A percentile compares a stretch with the other conserved stretches of the same genome.
Conservation (phyloP, 768 basidiomycete species). For the Hirschioporus abietinus region DNA sequence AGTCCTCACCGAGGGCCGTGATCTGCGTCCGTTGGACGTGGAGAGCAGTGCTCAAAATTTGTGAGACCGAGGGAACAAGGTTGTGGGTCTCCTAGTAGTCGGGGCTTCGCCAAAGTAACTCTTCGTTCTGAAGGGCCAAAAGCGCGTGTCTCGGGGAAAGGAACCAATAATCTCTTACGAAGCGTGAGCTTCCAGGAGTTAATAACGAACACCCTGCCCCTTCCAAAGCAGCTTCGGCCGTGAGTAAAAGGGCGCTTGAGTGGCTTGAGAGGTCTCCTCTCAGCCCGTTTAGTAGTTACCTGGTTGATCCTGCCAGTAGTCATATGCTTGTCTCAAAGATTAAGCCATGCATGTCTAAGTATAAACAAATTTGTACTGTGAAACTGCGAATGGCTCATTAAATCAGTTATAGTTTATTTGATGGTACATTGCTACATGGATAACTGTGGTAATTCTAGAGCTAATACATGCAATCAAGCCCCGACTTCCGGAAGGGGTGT, state of each 20-base stretch:
- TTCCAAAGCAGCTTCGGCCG: conserved; percentile 13
- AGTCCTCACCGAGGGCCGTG: conserved; percentile 30
- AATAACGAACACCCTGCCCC: conserved; percentile 16
- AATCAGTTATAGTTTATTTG: conserved; percentile 82
- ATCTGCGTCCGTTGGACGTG: conserved; percentile 26
- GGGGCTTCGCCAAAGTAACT: conserved; percentile 13
- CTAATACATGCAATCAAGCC: conserved; percentile 70
- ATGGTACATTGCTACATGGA: conserved; percentile 72
- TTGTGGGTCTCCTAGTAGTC: conserved; percentile 21
- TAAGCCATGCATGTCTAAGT: conserved; percentile 82
- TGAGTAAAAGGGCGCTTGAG: conserved; percentile 15
- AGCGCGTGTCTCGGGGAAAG: conserved; percentile 16
- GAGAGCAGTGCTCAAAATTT: conserved; percentile 33
- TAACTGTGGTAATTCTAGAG: conserved; percentile 79
- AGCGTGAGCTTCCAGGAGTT: conserved; percentile 1
- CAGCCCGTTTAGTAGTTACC: conserved; percentile 53
- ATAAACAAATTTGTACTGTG: conserved; percentile 68
- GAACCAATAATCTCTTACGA: conserved; percentile 3
- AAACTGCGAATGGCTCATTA: conserved; percentile 82
- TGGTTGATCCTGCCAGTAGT: conserved; percentile 84
- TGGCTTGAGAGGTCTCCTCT: too few relatives aligned
- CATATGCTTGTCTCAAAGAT: conserved; percentile 82
- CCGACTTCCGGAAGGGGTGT: conserved; percentile 68
- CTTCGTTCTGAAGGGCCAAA: conserved; percentile 14
- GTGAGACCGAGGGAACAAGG: conserved; percentile 44